Evolutionary conservation across 2,329 filamentous ascomycete genomes (phyloP).

Genomic region (Lojkania enalia): DNA sequence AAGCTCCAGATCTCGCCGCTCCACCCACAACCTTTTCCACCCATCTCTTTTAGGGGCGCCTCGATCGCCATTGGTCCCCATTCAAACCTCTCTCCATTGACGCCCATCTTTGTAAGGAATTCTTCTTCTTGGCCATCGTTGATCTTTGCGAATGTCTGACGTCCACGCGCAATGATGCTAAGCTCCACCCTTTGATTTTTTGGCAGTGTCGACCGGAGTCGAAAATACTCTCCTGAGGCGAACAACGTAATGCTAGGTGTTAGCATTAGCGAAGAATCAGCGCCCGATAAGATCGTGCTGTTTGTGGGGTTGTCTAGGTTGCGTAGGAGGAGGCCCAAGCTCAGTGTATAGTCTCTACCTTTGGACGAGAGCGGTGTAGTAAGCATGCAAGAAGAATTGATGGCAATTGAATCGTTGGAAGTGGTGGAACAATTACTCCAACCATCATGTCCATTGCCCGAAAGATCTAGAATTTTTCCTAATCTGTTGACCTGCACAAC

Average conservation of each 20-base stretch:
- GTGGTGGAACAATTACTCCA: constrained; percentile 42
- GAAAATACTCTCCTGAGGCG: constrained; percentile 44
- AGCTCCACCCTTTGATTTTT: constrained; percentile 43
- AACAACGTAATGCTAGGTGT: constrained; percentile 45
- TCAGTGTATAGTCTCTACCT: constrained; percentile 60
- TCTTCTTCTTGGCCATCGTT: constrained; percentile 39
- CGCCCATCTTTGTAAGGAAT: constrained; percentile 49
- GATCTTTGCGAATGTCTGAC: constrained; percentile 40
- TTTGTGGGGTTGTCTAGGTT: constrained; percentile 38
- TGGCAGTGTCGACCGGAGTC: constrained; percentile 48
- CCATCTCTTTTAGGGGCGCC: constrained; percentile 49
- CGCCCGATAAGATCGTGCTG: constrained; percentile 48
- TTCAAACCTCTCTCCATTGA: constrained; percentile 48
- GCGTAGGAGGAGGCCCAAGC: constrained; percentile 44
- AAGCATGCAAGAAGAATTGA: constrained; percentile 48
- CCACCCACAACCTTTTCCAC: constrained; percentile 32
- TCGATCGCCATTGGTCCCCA: constrained; percentile 53
- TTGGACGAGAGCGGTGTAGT: constrained; percentile 57
- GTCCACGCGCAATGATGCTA: constrained; percentile 40
- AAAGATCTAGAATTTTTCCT: constrained; percentile 37
- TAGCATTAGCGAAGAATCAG: constrained; percentile 48
- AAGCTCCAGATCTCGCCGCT: constrained; percentile 14
- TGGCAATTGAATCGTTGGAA: constrained; percentile 26
- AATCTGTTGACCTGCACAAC: background rate
- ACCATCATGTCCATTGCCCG: constrained; percentile 49